Evolutionary conservation across 495 filamentous ascomycete genomes (phyloP).

Genomic region (Aspergillus conjunctus): DNA sequence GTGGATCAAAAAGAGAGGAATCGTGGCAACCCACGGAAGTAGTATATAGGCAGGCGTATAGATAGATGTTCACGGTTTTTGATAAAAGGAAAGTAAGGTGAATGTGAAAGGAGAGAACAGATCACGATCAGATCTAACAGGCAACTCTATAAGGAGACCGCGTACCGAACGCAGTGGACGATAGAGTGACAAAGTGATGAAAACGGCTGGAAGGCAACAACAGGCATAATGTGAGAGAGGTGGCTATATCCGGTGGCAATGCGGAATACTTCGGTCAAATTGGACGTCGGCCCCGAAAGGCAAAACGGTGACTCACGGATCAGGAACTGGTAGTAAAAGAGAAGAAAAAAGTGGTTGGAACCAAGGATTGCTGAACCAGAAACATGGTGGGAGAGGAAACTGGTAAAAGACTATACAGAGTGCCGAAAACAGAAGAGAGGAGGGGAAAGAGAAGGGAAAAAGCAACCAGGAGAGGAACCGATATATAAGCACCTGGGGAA

Average conservation of each 20-base stretch:
- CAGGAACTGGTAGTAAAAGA: neutral
- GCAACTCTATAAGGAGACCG: neutral
- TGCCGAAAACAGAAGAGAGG: constrained; percentile 1
- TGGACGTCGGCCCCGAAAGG: constrained; percentile 3
- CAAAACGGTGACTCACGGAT: neutral
- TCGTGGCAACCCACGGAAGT: neutral
- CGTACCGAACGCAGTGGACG: neutral
- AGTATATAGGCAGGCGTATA: neutral
- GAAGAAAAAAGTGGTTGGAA: neutral
- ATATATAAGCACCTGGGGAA: neutral
- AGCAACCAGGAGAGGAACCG: neutral
- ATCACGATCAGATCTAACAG: constrained; percentile 1
- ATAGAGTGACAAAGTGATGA: neutral
- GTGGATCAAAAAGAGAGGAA: no score
- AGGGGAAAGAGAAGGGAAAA: neutral
- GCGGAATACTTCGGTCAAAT: neutral
- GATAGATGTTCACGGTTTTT: neutral
- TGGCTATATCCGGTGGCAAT: constrained; percentile 1
- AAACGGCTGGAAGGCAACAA: neutral
- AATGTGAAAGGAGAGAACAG: neutral
- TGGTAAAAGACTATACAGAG: constrained; percentile 7
- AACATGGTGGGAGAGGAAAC: constrained; percentile 8
- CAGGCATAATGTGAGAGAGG: neutral
- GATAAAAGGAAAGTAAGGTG: neutral
- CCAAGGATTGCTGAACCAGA: constrained; percentile 3